These are phyloP conservation scores for Pythium pectinolyticum DNA, from an alignment of 352 stramenopile species.

Conservation along the genomic window DNA sequence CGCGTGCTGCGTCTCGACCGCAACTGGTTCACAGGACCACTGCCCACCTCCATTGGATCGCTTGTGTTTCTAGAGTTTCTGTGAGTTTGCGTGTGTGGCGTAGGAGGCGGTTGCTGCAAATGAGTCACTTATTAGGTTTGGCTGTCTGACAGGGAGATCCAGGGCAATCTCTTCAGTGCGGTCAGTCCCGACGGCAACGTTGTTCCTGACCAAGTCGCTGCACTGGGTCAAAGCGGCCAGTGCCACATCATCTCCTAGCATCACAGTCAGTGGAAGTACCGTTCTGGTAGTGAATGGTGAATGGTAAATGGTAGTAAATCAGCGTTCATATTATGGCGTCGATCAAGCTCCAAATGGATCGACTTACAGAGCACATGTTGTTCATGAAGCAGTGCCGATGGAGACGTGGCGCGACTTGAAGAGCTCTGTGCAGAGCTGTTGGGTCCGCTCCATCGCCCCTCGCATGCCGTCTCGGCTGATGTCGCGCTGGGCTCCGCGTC, in stretches of 20 bases:
- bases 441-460: slow-evolving; percentile 63
- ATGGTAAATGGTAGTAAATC: too few species aligned
- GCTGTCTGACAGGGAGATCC: slow-evolving; percentile 38
- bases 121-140: not conserved
- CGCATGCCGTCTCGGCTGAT: slow-evolving; percentile 26
- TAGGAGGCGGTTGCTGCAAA: not conserved
- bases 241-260: slow-evolving; percentile 37
- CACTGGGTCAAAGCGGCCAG: slow-evolving; percentile 41
- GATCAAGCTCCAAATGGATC: too few species aligned
- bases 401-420: slow-evolving; percentile 74
- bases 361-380: too few species aligned
- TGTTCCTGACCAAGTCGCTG: slow-evolving; percentile 40
- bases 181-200: slow-evolving; percentile 29
- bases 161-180: slow-evolving; percentile 58
- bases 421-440: slow-evolving; percentile 79
- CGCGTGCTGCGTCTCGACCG: slow-evolving; percentile 53
- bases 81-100: slow-evolving; percentile 22
- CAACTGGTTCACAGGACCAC: slow-evolving; percentile 47
- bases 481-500: too few species aligned
- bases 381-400: too few species aligned
- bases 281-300: too few species aligned
- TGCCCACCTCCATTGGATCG: slow-evolving; percentile 44
- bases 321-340: too few species aligned
- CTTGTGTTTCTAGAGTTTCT: slow-evolving; percentile 55
- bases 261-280: too few species aligned